Percentiles rank a stretch among this genome's conserved stretches.
Evolutionary conservation across 2,329 filamentous ascomycete genomes (phyloP).

Genomic region (Aspergillus niger): DNA sequence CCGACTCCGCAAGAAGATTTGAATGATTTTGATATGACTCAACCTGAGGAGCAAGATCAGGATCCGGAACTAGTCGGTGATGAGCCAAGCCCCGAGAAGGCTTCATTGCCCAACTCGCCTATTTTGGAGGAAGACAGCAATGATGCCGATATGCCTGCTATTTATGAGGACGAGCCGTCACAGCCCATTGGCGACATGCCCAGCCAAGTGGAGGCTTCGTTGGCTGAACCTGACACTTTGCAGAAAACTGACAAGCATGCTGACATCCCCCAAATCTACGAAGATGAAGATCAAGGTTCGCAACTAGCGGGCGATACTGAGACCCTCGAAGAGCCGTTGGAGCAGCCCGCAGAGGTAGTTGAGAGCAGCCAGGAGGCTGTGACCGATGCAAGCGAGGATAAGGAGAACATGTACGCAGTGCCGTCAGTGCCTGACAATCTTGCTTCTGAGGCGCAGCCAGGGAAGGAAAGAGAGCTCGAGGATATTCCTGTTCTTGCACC

Average conservation of each 20-base stretch:
- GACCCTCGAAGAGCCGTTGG: constrained; percentile 2
- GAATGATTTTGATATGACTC: neutral
- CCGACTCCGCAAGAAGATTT: too few species aligned
- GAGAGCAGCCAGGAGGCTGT: constrained; percentile 10
- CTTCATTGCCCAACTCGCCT: constrained; percentile 14
- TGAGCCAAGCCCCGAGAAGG: neutral
- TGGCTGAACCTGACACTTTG: neutral
- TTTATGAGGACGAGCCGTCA: constrained; percentile 27
- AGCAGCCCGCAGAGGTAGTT: constrained; percentile 20
- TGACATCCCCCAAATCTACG: constrained; percentile 23
- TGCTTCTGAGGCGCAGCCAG: constrained; percentile 38
- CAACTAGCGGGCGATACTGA: constrained; percentile 8
- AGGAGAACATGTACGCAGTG: neutral
- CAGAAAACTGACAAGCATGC: constrained; percentile 7
- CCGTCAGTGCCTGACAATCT: neutral
- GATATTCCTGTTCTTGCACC: constrained; percentile 37
- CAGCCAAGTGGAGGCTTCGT: too few species aligned
- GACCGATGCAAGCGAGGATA: constrained; percentile 2
- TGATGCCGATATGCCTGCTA: constrained; percentile 16
- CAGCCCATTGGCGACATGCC: too few species aligned
- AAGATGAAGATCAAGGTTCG: constrained; percentile 19
- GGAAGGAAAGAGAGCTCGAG: constrained; percentile 34
- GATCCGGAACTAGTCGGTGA: neutral
- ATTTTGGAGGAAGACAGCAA: constrained; percentile 9
- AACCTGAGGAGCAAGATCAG: too few species aligned